Conservation (phyloP, 768 basidiomycete genomes). For the Lactarius akahatsu region DNA sequence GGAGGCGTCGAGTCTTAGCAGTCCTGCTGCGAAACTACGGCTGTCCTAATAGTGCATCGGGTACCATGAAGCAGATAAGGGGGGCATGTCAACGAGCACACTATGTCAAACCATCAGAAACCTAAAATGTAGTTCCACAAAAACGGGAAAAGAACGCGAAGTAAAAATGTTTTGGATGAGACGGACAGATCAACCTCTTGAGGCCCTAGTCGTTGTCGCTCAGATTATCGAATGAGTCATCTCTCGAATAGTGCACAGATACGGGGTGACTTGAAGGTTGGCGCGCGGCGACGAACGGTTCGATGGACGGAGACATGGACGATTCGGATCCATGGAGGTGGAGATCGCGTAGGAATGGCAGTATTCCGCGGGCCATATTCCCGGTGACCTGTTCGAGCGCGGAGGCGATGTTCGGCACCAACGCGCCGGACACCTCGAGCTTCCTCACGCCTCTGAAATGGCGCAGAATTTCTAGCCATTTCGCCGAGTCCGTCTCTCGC, state of each 20-base stretch:
- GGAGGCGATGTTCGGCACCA: conserved; percentile 7
- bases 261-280: conserved; percentile 8
- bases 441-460: conserved; percentile 3
- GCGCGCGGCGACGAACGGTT: conserved; percentile 18
- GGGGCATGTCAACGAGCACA: background rate
- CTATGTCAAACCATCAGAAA: background rate
- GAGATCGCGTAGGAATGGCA: conserved; percentile 19
- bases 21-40: background rate
- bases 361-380: conserved; percentile 14
- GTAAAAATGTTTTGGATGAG: background rate
- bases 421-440: conserved; percentile 3
- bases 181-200: background rate
- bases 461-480: conserved; percentile 7
- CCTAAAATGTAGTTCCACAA: background rate
- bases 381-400: conserved; percentile 10
- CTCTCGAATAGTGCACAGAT: conserved; percentile 1
- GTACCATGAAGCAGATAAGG: background rate
- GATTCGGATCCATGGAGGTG: background rate
- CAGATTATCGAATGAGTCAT: background rate
- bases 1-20: background rate
- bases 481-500: background rate
- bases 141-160: background rate
- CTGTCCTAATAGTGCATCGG: background rate
- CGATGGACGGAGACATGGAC: background rate
- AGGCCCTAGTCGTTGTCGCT: conserved; percentile 6